A percentile compares a stretch with the other conserved stretches of the same genome.
phyloP scores from a whole-genome alignment of 1,284 basidiomycete genomes.

The Cryptococcus sp. region DNA sequence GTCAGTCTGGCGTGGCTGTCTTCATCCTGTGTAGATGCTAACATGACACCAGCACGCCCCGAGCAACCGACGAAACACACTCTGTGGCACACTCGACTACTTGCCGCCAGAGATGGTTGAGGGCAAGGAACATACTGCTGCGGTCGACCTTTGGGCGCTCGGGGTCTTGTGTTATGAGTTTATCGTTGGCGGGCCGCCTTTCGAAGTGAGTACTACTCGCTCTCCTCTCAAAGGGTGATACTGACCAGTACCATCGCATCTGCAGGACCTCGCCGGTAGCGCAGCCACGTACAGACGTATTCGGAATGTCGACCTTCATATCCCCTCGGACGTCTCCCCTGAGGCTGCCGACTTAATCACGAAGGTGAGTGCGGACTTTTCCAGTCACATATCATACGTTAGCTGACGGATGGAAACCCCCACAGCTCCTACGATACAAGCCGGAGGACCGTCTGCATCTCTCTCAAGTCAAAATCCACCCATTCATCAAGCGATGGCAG shows the following conservation, averaged over 20 bases:
- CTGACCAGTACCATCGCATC: not conserved
- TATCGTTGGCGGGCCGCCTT: conserved; percentile 85
- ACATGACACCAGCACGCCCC: conserved; percentile 66
- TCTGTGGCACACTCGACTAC: conserved; percentile 96
- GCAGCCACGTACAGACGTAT: conserved; percentile 80
- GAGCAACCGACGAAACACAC: conserved; percentile 69
- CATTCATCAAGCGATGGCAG: conserved; percentile 84
- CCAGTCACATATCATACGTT: not conserved
- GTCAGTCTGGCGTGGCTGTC: conserved; percentile 16
- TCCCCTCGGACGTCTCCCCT: conserved; percentile 63
- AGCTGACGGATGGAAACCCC: not conserved
- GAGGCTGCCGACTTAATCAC: conserved; percentile 67
- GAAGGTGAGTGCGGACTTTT: conserved; percentile 51
- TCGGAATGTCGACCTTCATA: conserved; percentile 64
- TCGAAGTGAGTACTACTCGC: conserved; percentile 58
- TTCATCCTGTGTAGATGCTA: not conserved
- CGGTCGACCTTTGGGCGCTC: conserved; percentile 85
- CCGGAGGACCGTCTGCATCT: conserved; percentile 80
- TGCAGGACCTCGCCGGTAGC: conserved; percentile 13
- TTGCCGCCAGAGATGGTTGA: conserved; percentile 99
- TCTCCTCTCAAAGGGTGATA: not conserved
- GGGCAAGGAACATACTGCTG: conserved; percentile 54
- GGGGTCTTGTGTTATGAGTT: conserved; percentile 97
- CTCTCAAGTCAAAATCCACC: conserved; percentile 74
- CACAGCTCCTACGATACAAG: conserved; percentile 81